phyloP scores from a whole-genome alignment of 139 green algal species.

The Yamagishiella unicocca region DNA sequence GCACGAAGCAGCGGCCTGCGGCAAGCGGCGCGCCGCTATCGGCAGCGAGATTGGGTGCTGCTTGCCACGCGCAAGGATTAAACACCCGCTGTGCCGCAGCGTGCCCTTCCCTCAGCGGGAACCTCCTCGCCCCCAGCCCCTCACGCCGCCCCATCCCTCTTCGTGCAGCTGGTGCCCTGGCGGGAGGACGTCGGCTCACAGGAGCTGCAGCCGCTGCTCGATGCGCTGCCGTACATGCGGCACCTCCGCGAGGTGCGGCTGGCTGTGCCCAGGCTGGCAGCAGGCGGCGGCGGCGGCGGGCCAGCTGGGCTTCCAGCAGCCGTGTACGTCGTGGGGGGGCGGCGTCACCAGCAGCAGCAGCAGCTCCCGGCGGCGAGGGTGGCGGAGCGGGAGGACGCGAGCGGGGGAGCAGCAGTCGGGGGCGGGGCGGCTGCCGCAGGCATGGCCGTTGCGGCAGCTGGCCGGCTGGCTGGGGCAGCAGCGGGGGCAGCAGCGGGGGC shows the following conservation, averaged over 20 bases:
- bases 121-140: too few species aligned
- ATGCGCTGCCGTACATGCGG: not conserved
- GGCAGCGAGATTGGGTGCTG: too few species aligned
- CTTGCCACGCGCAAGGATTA: too few species aligned
- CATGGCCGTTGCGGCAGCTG: not conserved
- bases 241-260: slow-evolving; percentile 14
- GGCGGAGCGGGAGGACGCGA: not conserved
- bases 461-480: not conserved
- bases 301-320: not conserved
- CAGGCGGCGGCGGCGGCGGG: not conserved
- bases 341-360: not conserved
- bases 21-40: too few species aligned
- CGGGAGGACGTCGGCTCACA: not conserved
- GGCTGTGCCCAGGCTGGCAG: not conserved
- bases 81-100: too few species aligned
- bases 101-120: too few species aligned
- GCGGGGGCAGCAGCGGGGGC: not conserved
- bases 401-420: not conserved
- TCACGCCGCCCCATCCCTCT: not conserved
- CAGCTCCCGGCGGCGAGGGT: not conserved
- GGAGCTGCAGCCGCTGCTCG: slow-evolving; percentile 31
- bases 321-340: not conserved
- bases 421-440: not conserved
- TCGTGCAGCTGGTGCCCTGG: slow-evolving; percentile 19
- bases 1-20: too few species aligned